Base-by-base conservation (phyloP, 768 basidiomycete species). In the Amanita molliuscula region DNA sequence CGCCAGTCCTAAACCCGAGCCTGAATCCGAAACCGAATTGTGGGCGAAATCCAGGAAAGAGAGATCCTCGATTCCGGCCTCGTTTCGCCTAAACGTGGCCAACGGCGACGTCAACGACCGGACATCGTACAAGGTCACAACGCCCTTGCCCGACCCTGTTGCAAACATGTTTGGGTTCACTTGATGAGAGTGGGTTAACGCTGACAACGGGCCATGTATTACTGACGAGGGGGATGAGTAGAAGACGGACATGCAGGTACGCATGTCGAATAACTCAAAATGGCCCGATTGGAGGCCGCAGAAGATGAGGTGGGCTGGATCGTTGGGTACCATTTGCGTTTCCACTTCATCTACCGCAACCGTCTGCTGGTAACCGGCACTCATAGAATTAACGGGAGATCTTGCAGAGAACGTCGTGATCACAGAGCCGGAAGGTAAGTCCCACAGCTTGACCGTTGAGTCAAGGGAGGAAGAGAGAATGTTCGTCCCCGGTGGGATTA, bases 381-480 rank as follows among this genome's bases (percentile, higher is more conserved):
- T 68, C 52, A 78, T 72, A 16, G 69, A 69, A 25, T 68, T 64
- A 18, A 81, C 68, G 6, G 74, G 73, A 0, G 68, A 62, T 16
- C 65, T 62, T 0, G 73, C 62, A 3, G 65, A 63, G 44, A 84
- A 53, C 11, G 75, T 66, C 8, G 70, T 60, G 7, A 81, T 70
- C 51, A 73, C 69, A 18, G 68, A 62, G 2, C 75, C 76, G 6
- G 70, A 67, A 2, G 78, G 72, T 6, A 88, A 77, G 54, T 88
- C 82, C 88, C 88, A 89, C 3, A 88, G 66, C 43, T 79, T 73
- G 20, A 88, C 59, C 0, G 81, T 82, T 2, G 79, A 77, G 60
- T 91, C 88, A 50, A 81, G 78, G 0, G 81, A 77, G 4, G 75
- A 67, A 8, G 84, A 84, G 5, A 91, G 57, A 44, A 91, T 62